Evolutionary conservation across 2,329 filamentous ascomycete species (phyloP).

Genomic region (Cadophora gregata): DNA sequence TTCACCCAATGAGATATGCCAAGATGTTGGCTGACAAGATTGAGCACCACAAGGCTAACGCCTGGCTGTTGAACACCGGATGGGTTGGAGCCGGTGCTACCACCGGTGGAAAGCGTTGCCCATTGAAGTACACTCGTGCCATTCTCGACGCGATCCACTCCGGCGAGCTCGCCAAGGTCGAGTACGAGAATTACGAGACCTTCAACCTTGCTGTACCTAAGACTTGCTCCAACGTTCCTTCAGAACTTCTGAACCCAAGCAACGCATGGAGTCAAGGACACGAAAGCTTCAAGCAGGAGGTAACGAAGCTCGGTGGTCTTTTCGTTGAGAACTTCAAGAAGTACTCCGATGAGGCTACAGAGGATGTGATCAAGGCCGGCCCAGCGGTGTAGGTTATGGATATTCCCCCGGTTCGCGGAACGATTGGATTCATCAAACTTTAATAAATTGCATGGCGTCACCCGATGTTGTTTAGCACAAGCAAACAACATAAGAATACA

Average conservation of each 20-base stretch:
- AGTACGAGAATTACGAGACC: slow-evolving; percentile 93
- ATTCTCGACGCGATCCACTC: slow-evolving; percentile 98
- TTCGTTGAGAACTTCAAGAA: slow-evolving; percentile 99
- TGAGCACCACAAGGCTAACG: slow-evolving; percentile 89
- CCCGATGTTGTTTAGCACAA: slow-evolving; percentile 22
- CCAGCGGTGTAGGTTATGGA: slow-evolving; percentile 47
- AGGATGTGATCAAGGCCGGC: slow-evolving; percentile 75
- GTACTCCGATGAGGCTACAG: slow-evolving; percentile 83
- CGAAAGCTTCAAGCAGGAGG: slow-evolving; percentile 84
- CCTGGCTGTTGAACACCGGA: slow-evolving; percentile 98
- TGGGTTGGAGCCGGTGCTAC: slow-evolving; percentile 93
- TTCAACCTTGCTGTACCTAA: slow-evolving; percentile 99
- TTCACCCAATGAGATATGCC: slow-evolving; percentile 99
- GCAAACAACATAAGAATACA: slow-evolving; percentile 24
- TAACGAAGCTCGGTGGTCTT: slow-evolving; percentile 85
- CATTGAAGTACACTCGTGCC: slow-evolving; percentile 97
- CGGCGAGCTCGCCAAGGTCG: slow-evolving; percentile 88
- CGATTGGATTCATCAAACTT: neutral
- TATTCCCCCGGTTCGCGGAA: neutral
- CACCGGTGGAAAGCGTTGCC: slow-evolving; percentile 95
- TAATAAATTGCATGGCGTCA: slow-evolving; percentile 38
- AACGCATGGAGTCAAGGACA: slow-evolving; percentile 87
- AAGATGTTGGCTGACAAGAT: slow-evolving; percentile 99
- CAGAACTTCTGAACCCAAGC: slow-evolving; percentile 92
- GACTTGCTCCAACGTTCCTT: slow-evolving; percentile 84